A percentile compares a stretch with the other conserved stretches of the same genome.
These are phyloP conservation scores for Emericellopsis cladophorae DNA, from an alignment of 2,329 filamentous ascomycete species.

Conservation along the genomic window DNA sequence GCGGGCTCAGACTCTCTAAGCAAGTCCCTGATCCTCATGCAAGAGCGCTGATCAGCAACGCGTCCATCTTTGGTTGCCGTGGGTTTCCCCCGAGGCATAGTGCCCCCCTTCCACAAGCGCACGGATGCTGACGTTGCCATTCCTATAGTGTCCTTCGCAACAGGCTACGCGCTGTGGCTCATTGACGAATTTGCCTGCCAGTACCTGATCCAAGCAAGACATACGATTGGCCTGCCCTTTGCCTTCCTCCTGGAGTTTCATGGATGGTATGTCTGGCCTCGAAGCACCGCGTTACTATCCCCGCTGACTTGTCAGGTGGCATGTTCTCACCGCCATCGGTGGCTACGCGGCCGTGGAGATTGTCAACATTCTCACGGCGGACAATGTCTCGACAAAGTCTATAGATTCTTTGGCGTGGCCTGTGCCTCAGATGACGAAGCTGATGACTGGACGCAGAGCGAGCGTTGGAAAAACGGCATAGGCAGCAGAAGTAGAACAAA, in stretches of 20 bases:
- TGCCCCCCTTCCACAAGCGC: no score
- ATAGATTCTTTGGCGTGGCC: constrained; percentile 20
- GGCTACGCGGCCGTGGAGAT: constrained; percentile 24
- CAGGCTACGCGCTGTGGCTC: constrained; percentile 25
- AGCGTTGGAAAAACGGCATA: no score
- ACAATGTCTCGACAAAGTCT: constrained; percentile 16
- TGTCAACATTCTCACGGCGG: constrained; percentile 21
- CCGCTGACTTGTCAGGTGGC: constrained; percentile 20
- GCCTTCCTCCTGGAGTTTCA: constrained; percentile 26
- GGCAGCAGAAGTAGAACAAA: no score
- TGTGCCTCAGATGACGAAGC: constrained; percentile 5
- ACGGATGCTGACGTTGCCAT: no score
- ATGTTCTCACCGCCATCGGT: constrained; percentile 25
- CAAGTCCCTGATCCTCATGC: no score
- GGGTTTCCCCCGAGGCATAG: no score
- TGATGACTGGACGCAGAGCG: no score
- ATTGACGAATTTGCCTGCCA: constrained; percentile 22
- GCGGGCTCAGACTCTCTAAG: no score
- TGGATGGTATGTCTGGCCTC: constrained; percentile 16
- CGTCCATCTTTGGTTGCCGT: no score
- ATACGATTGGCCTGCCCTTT: constrained; percentile 42
- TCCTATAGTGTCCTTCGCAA: constrained; percentile 15
- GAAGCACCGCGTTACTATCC: constrained; percentile 8
- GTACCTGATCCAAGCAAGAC: constrained; percentile 11
- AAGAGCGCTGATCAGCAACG: no score